These are phyloP conservation scores for Kluyveromyces wickerhamii DNA, from an alignment of 805 yeast species.

Conservation along the genomic window DNA sequence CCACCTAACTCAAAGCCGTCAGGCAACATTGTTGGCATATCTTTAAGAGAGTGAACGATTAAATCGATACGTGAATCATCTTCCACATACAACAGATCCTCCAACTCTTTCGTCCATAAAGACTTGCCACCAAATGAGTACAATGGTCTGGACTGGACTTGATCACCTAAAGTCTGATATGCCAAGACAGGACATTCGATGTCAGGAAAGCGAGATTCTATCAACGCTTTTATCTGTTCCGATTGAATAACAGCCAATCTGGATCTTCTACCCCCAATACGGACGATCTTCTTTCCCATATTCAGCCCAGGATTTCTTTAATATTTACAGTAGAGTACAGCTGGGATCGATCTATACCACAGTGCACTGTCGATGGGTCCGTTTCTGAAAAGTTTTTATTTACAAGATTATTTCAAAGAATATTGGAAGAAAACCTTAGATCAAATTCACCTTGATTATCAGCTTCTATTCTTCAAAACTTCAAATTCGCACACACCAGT, in stretches of 20 bases:
- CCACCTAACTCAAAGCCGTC: conserved; percentile 87
- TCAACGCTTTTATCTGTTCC: conserved; percentile 56
- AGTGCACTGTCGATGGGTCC: no score
- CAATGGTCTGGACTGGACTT: conserved; percentile 73
- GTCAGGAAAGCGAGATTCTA: conserved; percentile 54
- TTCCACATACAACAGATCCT: conserved; percentile 62
- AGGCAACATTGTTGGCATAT: conserved; percentile 85
- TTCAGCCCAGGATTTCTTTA: not conserved
- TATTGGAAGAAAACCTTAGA: no score
- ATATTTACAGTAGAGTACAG: no score
- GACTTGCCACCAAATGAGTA: conserved; percentile 96
- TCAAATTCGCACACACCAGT: no score
- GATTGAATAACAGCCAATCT: conserved; percentile 82
- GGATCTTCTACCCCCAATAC: conserved; percentile 86
- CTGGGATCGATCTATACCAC: no score
- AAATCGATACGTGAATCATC: conserved; percentile 65
- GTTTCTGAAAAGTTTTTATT: no score
- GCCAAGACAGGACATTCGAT: conserved; percentile 70
- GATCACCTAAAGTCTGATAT: conserved; percentile 83
- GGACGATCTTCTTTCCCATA: conserved; percentile 19
- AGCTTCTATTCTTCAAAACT: no score
- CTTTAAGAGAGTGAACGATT: conserved; percentile 90
- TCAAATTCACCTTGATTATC: no score
- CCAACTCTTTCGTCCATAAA: conserved; percentile 93
- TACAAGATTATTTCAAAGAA: no score